Evolutionary conservation across 805 yeast genomes (phyloP).

Genomic region (Schizosaccharomyces cryophilus): DNA sequence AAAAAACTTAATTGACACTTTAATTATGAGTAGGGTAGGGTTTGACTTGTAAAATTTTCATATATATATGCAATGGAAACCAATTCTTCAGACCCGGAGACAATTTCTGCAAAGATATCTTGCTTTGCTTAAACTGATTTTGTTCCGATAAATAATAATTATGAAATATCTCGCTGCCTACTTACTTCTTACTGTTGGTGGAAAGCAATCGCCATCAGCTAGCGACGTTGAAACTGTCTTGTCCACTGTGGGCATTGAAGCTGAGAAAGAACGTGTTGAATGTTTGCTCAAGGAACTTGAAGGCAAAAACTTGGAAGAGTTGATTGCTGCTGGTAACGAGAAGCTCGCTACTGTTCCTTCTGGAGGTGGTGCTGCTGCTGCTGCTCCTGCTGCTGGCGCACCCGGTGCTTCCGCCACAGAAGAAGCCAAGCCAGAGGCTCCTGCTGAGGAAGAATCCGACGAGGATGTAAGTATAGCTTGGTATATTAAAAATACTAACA

Average conservation of each 20-base stretch:
- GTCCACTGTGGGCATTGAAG: constrained; percentile 88
- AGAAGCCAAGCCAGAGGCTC: constrained; percentile 24
- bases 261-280: constrained; percentile 68
- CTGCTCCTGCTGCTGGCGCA: constrained; percentile 47
- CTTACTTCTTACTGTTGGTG: constrained; percentile 93
- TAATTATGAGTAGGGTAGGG: not conserved
- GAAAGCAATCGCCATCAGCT: constrained; percentile 82
- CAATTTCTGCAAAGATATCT: not conserved
- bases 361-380: constrained; percentile 82
- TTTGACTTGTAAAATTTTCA: not conserved
- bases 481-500: not conserved
- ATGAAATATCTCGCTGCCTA: constrained; percentile 99
- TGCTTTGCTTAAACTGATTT: not conserved
- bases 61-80: not conserved
- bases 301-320: constrained; percentile 54
- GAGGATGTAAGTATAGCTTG: constrained; percentile 14
- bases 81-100: not conserved
- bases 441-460: constrained; percentile 41
- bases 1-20: not conserved
- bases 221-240: constrained; percentile 70
- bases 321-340: constrained; percentile 82
- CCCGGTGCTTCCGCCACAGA: constrained; percentile 50
- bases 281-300: constrained; percentile 62
- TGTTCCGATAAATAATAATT: constrained; percentile 5
- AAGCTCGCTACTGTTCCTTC: constrained; percentile 94